Evolutionary conservation across 768 basidiomycete species (phyloP).

Genomic region (Suillus tomentosus): DNA sequence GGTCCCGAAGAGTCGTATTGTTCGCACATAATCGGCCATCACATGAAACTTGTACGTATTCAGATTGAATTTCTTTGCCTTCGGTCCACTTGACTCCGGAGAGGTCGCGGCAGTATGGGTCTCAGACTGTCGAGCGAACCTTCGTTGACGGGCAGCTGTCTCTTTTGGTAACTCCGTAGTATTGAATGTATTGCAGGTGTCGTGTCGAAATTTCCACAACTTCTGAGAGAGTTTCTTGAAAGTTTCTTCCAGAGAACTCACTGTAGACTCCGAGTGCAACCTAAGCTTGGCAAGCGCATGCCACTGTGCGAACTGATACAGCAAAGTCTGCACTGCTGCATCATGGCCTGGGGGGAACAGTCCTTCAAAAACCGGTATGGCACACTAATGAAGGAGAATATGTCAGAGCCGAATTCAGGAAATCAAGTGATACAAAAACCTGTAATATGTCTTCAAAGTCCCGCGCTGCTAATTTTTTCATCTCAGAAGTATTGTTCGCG

Average conservation of each 20-base stretch:
- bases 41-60: no score
- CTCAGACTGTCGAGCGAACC: constrained; percentile 9
- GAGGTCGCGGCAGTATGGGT: constrained; percentile 19
- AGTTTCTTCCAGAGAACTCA: constrained; percentile 17
- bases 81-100: no score
- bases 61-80: no score
- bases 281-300: constrained; percentile 5
- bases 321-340: constrained; percentile 20
- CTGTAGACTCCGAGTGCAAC: constrained; percentile 29
- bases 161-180: constrained; percentile 35
- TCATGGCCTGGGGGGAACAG: constrained; percentile 31
- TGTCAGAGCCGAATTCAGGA: no score
- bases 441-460: no score
- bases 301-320: constrained; percentile 24
- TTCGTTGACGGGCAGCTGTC: constrained; percentile 25
- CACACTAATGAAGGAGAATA: constrained; percentile 26
- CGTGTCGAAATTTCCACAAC: constrained; percentile 32
- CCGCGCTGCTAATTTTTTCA: no score
- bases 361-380: constrained; percentile 39
- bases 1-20: no score
- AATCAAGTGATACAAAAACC: no score
- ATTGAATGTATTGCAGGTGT: constrained; percentile 22
- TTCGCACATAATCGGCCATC: no score
- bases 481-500: background rate
- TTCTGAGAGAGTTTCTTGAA: constrained; percentile 21